phyloP scores from a whole-genome alignment of 73 alveolate species.

The Paramecium sonneborni region DNA sequence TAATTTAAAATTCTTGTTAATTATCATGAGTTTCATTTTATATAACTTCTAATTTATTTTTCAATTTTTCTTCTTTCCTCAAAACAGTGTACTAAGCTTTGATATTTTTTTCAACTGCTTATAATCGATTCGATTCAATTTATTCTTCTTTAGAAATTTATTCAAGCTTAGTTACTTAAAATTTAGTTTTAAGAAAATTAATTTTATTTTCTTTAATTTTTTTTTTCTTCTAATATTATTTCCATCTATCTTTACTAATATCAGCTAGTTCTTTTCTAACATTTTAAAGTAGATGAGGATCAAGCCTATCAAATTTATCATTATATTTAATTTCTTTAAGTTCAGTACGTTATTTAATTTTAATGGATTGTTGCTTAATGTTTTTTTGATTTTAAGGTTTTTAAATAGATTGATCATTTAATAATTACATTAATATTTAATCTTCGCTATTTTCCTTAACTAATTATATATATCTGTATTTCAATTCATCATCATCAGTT shows the following conservation, averaged over 20 bases:
- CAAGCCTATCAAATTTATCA: slow-evolving; percentile 14
- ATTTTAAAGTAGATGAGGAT: not conserved
- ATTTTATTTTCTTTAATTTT: not conserved
- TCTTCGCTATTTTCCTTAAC: slow-evolving; percentile 4
- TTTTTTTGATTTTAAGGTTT: not conserved
- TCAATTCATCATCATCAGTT: slow-evolving; percentile 12
- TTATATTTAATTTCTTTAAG: not conserved
- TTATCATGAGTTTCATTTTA: not conserved
- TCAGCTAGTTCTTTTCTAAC: not conserved
- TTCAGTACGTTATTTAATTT: not conserved
- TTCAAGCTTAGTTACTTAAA: not conserved
- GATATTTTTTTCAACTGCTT: slow-evolving; percentile 7
- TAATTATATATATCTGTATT: not conserved
- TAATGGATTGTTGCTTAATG: not conserved
- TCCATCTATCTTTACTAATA: slow-evolving; percentile 10
- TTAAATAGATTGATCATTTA: not conserved
- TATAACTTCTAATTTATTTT: not conserved
- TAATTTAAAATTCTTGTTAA: not conserved
- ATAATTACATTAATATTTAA: slow-evolving; percentile 4
- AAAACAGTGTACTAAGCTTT: not conserved
- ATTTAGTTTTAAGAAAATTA: not conserved
- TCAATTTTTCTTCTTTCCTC: not conserved
- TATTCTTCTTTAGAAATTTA: not conserved
- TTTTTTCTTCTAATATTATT: not conserved
- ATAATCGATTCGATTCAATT: not conserved